phyloP scores from a whole-genome alignment of 2,329 filamentous ascomycete genomes.

The Penicillium hordei region DNA sequence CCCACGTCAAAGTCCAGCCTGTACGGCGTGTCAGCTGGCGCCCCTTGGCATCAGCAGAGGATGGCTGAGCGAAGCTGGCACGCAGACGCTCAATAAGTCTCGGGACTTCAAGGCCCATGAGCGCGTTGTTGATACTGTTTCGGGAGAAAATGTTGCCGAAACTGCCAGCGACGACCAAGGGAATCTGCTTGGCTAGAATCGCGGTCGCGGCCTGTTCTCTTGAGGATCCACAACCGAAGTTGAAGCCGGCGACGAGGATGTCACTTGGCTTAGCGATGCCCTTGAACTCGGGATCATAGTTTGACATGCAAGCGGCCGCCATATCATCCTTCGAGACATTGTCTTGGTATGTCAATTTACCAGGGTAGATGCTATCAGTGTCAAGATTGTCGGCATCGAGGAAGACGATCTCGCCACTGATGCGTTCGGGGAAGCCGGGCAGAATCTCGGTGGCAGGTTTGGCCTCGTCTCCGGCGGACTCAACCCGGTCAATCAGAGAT shows the following conservation, averaged over 20 bases:
- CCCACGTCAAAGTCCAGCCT: slow-evolving; percentile 76
- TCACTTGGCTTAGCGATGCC: slow-evolving; percentile 66
- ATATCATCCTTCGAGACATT: slow-evolving; percentile 73
- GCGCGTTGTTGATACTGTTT: slow-evolving; percentile 44
- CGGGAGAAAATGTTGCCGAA: slow-evolving; percentile 44
- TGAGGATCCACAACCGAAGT: slow-evolving; percentile 81
- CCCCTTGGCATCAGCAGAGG: slow-evolving; percentile 19
- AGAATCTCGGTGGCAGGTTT: slow-evolving; percentile 64
- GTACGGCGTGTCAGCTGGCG: slow-evolving; percentile 21
- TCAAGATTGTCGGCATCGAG: slow-evolving; percentile 84
- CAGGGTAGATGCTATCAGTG: slow-evolving; percentile 90
- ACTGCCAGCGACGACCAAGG: slow-evolving; percentile 39
- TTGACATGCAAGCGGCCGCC: slow-evolving; percentile 89
- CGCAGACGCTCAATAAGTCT: slow-evolving; percentile 39
- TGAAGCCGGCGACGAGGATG: slow-evolving; percentile 81
- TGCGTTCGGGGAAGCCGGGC: slow-evolving; percentile 80
- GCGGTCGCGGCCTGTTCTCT: slow-evolving; percentile 88
- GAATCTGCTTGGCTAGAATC: slow-evolving; percentile 45
- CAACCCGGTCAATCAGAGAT: slow-evolving; percentile 56
- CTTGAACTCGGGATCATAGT: slow-evolving; percentile 77
- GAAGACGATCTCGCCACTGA: slow-evolving; percentile 85
- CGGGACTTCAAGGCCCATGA: slow-evolving; percentile 43
- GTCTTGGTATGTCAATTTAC: slow-evolving; percentile 91
- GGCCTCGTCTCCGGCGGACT: slow-evolving; percentile 35
- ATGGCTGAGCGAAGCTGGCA: slow-evolving; percentile 6